These are phyloP conservation scores for Moricandia moricandioides DNA, from an alignment of 345 rosid species.

Conservation along the genomic window DNA sequence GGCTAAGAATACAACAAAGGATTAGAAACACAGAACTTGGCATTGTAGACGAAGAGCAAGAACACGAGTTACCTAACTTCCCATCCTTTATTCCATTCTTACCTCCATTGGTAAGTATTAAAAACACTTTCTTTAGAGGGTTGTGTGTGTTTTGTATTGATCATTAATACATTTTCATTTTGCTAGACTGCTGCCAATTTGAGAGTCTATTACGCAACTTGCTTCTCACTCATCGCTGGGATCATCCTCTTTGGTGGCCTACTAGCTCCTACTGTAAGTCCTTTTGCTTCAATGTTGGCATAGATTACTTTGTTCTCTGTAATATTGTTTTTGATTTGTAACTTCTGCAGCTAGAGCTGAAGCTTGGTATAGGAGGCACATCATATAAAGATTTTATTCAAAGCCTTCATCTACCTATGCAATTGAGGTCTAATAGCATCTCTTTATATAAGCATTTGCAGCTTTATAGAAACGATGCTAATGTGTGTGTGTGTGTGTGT, in stretches of 20 bases:
- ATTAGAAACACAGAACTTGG: constrained; percentile 77
- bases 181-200: constrained; percentile 86
- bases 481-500: constrained; percentile 16
- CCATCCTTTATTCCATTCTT: constrained; percentile 96
- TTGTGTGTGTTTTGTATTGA: constrained; percentile 4
- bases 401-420: constrained; percentile 79
- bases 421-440: constrained; percentile 57
- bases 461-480: background rate
- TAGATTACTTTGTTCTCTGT: background rate
- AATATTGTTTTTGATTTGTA: background rate
- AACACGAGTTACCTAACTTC: constrained; percentile 82
- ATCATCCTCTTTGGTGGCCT: constrained; percentile 88
- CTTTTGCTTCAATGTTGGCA: background rate
- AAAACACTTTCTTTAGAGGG: background rate
- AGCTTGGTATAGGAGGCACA: constrained; percentile 92
- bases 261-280: constrained; percentile 77
- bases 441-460: constrained; percentile 10
- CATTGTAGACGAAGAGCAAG: constrained; percentile 48
- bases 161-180: background rate
- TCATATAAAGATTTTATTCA: constrained; percentile 84
- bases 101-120: constrained; percentile 67
- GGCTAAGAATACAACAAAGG: constrained; percentile 91
- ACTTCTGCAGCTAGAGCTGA: constrained; percentile 72
- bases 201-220: constrained; percentile 72
- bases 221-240: constrained; percentile 87